Base-by-base conservation (phyloP, 2,329 filamentous ascomycete genomes). In the Microsporum audouinii region DNA sequence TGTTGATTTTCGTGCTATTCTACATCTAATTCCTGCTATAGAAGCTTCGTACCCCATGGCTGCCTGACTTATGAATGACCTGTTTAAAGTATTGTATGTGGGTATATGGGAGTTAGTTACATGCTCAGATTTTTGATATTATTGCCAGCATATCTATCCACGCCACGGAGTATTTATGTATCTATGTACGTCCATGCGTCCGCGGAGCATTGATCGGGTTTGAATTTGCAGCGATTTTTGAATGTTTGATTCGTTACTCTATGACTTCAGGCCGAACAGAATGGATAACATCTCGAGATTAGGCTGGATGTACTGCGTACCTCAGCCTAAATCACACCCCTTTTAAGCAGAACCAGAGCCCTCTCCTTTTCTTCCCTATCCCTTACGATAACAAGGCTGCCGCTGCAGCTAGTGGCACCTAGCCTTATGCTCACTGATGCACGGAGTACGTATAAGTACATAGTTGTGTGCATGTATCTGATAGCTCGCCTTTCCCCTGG, bases 131-230 rank as follows among this genome's bases (percentile, higher is more conserved):
- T 53, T 23, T 53, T 31, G 49, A 33, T 14, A 8, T 51, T 51
- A 29, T 51, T 31, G 23, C 23, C 45, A 36, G 51, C 51, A 14
- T n/a, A 34, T 55, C 51, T 17, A 55, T 55, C 12, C 23, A 29
- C 51, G 33, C 7, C 39, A n/a, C 36, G 14, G n/a, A 36, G 4
- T 36, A 55, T 33, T 33, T 33, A 7, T 38, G 31, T 55, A 55
- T 36, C 33, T 36, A 17, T 55, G 14, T 55, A 55, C 51, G 8
- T 55, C 51, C 31, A 31, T 55, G 31, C 31, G 51, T 36, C 14
- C n/a, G n/a, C 31, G 51, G 51, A 55, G 51, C 33, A 55, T 55
- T 55, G 51, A 55, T 55, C 51, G 10, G 51, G 51, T 6, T 17
- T 55, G 31, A n/a, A 29, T 55, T 36, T 38, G 51, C 31, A 55